These are phyloP conservation scores for Cryptosporidium sp. DNA, from an alignment of 169 alveolate species.

Conservation along the genomic window DNA sequence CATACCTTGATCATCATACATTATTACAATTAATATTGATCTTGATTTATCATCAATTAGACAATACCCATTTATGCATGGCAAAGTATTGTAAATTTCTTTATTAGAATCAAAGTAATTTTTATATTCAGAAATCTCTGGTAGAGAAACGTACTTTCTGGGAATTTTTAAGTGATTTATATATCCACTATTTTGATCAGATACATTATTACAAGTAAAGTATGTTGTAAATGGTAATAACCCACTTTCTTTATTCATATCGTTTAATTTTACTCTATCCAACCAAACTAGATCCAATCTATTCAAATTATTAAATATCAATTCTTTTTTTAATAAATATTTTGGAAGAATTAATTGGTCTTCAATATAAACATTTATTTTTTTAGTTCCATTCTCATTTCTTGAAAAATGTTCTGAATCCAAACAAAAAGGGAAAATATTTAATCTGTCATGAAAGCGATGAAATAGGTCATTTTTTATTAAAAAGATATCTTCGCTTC, in stretches of 20 bases:
- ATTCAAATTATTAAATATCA: slow-evolving; percentile 10
- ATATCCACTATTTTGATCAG: slow-evolving; percentile 1
- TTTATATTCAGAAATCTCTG: background rate
- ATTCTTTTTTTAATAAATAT: slow-evolving; percentile 7
- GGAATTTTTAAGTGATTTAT: slow-evolving; percentile 1
- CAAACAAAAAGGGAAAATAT: slow-evolving; percentile 44
- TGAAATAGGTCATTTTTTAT: background rate
- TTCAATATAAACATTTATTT: slow-evolving; percentile 12
- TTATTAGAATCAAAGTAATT: background rate
- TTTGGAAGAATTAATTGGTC: slow-evolving; percentile 60
- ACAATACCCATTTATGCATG: slow-evolving; percentile 31
- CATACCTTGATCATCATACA: slow-evolving; percentile 12
- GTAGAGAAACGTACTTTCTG: background rate
- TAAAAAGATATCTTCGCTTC: background rate
- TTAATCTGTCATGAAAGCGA: background rate
- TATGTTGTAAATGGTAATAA: background rate
- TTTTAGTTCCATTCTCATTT: background rate
- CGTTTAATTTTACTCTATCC: background rate
- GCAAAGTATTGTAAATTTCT: background rate
- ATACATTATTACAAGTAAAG: slow-evolving; percentile 3
- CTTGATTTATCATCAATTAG: slow-evolving; percentile 2
- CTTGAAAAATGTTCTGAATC: background rate
- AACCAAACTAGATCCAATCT: slow-evolving; percentile 25
- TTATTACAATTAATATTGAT: slow-evolving; percentile 15
- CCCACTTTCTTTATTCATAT: background rate